Evolutionary conservation across 2,329 filamentous ascomycete species (phyloP).

Genomic region (Epichloe amarillans): DNA sequence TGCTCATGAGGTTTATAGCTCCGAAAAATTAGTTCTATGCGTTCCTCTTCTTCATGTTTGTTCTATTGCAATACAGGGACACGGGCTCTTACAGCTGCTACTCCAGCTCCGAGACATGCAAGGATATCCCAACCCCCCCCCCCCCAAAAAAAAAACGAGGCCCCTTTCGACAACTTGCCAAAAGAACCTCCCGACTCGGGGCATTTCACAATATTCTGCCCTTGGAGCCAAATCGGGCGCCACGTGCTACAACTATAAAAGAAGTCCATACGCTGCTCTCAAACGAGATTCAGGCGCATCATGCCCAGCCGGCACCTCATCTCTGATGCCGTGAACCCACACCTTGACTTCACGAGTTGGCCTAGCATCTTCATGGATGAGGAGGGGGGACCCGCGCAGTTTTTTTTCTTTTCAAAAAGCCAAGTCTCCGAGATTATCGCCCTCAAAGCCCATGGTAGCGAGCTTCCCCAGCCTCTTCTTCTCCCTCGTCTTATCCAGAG

Average conservation of each 20-base stretch:
- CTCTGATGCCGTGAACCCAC: background rate
- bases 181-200: slow-evolving; percentile 9
- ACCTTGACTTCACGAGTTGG: background rate
- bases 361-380: too few relatives aligned
- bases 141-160: background rate
- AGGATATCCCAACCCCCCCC: background rate
- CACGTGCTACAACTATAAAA: background rate
- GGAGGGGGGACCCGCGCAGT: background rate
- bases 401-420: slow-evolving; percentile 34
- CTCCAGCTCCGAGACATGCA: background rate
- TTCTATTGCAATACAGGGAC: background rate
- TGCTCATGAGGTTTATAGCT: too few relatives aligned
- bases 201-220: slow-evolving; percentile 57
- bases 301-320: background rate
- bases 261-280: background rate
- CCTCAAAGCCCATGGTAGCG: slow-evolving; percentile 71
- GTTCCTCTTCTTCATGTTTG: background rate
- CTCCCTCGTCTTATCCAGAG: slow-evolving; percentile 55
- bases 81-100: background rate
- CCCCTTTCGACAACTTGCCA: background rate
- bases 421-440: slow-evolving; percentile 66
- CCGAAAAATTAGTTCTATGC: background rate
- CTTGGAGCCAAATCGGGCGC: slow-evolving; percentile 3
- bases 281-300: background rate
- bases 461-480: slow-evolving; percentile 61